Evolutionary conservation across 2,329 filamentous ascomycete genomes (phyloP).

Genomic region (Alternaria panax): DNA sequence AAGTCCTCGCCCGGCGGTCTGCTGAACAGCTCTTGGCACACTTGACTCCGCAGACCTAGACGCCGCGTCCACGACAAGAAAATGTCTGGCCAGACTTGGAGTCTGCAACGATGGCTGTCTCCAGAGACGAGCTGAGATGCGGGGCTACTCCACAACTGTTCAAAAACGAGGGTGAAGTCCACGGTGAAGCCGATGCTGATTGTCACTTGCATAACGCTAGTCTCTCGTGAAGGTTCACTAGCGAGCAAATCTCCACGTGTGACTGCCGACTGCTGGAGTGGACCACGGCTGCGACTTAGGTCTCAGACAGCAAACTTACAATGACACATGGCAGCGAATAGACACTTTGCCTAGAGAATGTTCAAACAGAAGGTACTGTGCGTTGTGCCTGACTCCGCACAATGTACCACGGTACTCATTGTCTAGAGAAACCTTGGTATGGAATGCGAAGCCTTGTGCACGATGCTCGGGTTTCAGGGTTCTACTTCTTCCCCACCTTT

Average conservation of each 20-base stretch:
- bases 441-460: neutral
- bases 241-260: constrained; percentile 4
- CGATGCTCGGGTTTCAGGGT: neutral
- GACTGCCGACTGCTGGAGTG: neutral
- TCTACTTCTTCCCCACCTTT: constrained; percentile 8
- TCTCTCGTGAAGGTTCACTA: constrained; percentile 4
- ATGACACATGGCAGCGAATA: neutral
- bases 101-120: constrained; percentile 9
- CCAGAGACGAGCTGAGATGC: constrained; percentile 12
- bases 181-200: constrained; percentile 3
- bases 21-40: neutral
- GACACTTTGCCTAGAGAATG: neutral
- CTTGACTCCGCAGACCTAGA: constrained; percentile 1
- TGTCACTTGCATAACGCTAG: constrained; percentile 10
- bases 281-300: neutral
- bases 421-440: neutral
- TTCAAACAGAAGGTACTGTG: constrained; percentile 1
- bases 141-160: constrained; percentile 9
- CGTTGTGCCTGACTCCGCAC: constrained; percentile 1
- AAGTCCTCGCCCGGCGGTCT: neutral
- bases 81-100: constrained; percentile 5
- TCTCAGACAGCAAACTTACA: neutral
- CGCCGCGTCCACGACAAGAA: constrained; percentile 3
- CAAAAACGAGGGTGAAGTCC: neutral
- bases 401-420: neutral